phyloP scores from a whole-genome alignment of 2,329 filamentous ascomycete species.

The Colletotrichum abscissum region DNA sequence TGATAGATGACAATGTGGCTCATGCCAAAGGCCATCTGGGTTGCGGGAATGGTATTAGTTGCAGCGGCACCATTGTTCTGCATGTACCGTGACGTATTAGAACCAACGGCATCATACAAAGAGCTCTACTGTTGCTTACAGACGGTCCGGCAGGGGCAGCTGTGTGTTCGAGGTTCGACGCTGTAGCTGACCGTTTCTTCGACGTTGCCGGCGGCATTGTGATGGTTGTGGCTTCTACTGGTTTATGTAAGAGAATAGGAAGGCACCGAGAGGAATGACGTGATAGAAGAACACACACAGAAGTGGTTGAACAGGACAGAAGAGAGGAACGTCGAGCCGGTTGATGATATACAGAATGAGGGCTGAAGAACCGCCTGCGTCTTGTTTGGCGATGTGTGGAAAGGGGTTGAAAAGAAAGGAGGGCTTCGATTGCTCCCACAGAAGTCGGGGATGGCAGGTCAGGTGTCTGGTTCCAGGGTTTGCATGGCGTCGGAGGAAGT shows the following conservation, averaged over 20 bases:
- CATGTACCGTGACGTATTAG: background rate
- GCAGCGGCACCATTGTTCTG: background rate
- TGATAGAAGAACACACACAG: background rate
- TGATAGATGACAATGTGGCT: background rate
- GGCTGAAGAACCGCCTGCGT: background rate
- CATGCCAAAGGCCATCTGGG: slow-evolving; percentile 1
- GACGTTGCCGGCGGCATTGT: background rate
- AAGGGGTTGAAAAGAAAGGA: background rate
- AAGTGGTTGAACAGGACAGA: background rate
- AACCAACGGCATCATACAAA: background rate
- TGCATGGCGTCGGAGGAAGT: background rate
- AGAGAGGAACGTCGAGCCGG: background rate
- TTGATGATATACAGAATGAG: background rate
- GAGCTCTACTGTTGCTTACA: background rate
- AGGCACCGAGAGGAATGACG: background rate
- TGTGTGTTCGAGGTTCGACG: background rate
- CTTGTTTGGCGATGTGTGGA: background rate
- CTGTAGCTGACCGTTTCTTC: background rate
- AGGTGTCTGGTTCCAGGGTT: background rate
- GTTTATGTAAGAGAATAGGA: too few species aligned
- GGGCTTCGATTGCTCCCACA: background rate
- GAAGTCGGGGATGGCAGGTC: background rate
- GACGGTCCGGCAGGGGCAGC: background rate
- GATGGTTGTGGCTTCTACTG: background rate
- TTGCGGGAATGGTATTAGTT: background rate